These are phyloP conservation scores for Blastobotrys serpentis DNA, from an alignment of 1,139 yeast genomes.

Conservation along the genomic window DNA sequence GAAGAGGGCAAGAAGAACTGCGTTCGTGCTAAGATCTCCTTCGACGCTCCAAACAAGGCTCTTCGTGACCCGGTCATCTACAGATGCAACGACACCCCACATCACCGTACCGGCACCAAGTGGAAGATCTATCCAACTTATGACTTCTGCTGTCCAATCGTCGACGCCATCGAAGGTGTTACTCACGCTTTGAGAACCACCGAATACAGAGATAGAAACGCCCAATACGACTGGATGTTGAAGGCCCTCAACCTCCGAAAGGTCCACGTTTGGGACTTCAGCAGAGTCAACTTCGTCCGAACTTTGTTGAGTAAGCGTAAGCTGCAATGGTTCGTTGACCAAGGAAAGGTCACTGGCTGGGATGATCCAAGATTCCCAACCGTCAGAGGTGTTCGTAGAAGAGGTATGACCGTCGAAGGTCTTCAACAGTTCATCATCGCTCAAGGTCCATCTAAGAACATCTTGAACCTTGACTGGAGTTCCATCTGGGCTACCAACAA, in stretches of 20 bases:
- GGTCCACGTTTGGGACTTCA: constrained; percentile 96
- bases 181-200: constrained; percentile 96
- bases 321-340: constrained; percentile 97
- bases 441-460: constrained; percentile 97
- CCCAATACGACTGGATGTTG: constrained; percentile 96
- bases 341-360: constrained; percentile 83
- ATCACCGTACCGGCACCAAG: constrained; percentile 85
- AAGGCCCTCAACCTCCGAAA: constrained; percentile 76
- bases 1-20: constrained; percentile 87
- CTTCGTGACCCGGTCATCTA: constrained; percentile 95
- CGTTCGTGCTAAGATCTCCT: constrained; percentile 93
- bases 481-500: constrained; percentile 96
- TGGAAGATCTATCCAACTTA: constrained; percentile 98
- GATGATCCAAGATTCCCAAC: constrained; percentile 99
- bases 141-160: constrained; percentile 97
- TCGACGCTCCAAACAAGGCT: constrained; percentile 85
- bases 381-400: constrained; percentile 96
- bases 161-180: constrained; percentile 92
- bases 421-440: constrained; percentile 86
- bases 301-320: constrained; percentile 94
- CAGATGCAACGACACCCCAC: constrained; percentile 91
- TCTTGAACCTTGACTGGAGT: constrained; percentile 94
- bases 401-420: constrained; percentile 99
- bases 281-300: constrained; percentile 92
- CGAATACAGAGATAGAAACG: constrained; percentile 97